Conservation (phyloP, 2,329 filamentous ascomycete species). For the Chalaropsis ovoidea region DNA sequence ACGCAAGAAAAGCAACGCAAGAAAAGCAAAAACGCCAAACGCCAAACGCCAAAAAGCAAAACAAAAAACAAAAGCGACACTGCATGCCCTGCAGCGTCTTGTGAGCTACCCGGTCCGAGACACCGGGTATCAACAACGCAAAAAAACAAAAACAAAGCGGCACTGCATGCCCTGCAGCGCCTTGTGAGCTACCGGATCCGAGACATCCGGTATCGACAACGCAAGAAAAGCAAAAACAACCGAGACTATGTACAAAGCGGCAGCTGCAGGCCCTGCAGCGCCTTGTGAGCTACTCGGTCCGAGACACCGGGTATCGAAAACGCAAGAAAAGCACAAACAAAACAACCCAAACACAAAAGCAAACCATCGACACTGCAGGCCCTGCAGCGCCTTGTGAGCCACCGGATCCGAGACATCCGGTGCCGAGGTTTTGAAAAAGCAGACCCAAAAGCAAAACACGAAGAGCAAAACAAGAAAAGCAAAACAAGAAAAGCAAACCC, state of each 20-base stretch:
- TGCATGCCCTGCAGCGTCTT: background rate
- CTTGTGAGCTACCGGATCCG: background rate
- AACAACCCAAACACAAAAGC: background rate
- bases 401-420: background rate
- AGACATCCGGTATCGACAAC: background rate
- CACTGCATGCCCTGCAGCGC: background rate
- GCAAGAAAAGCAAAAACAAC: background rate
- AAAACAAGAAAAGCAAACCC: background rate
- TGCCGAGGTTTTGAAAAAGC: background rate
- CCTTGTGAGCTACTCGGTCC: background rate
- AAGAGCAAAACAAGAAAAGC: background rate
- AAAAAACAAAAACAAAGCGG: background rate
- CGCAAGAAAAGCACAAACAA: background rate
- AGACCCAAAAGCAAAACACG: background rate
- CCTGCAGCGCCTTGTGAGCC: conserved; percentile 1
- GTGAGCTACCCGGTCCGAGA: background rate
- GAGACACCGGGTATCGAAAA: background rate
- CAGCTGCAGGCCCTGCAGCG: background rate
- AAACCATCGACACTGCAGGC: background rate
- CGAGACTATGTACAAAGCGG: background rate
- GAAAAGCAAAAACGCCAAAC: no score
- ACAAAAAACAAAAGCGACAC: background rate
- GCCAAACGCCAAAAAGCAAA: background rate
- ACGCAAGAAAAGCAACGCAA: no score
- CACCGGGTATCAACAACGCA: no score